Percentiles rank a stretch among this genome's conserved stretches.
phyloP scores from a whole-genome alignment of 768 basidiomycete genomes.

The Russula emetica region DNA sequence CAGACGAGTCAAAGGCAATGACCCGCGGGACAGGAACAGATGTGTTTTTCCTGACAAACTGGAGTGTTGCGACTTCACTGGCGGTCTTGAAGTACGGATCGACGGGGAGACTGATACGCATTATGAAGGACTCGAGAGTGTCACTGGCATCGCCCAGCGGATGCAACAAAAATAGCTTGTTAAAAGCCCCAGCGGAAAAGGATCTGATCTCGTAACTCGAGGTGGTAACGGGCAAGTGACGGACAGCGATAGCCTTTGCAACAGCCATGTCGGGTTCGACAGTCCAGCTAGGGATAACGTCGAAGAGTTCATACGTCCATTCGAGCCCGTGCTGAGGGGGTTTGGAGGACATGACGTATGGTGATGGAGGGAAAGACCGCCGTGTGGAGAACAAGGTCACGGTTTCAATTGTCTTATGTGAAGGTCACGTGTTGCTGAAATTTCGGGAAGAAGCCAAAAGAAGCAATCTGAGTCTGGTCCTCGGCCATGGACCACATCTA shows the following conservation, averaged over 20 bases:
- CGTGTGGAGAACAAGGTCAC: too few species aligned
- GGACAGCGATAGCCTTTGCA: not conserved
- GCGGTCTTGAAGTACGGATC: conserved; percentile 31
- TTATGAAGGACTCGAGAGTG: not conserved
- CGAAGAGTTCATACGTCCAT: conserved; percentile 4
- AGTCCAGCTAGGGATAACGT: not conserved
- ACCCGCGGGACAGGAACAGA: conserved; percentile 32
- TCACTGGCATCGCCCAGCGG: not conserved
- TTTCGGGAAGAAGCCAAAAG: too few species aligned
- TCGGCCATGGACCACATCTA: too few species aligned
- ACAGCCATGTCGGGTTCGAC: not conserved
- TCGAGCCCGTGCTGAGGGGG: not conserved
- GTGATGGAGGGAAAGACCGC: not conserved
- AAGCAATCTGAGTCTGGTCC: too few species aligned
- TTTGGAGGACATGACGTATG: not conserved
- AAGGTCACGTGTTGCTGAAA: not conserved
- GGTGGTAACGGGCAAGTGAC: not conserved
- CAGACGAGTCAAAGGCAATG: conserved; percentile 31
- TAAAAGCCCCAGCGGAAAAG: not conserved
- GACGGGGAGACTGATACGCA: conserved; percentile 6
- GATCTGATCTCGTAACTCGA: not conserved
- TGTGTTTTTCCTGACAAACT: conserved; percentile 30
- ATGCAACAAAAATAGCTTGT: not conserved
- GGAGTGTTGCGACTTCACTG: conserved; percentile 35
- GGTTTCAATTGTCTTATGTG: not conserved